Base-by-base conservation (phyloP, 331 rosid species). In the Erythrophleum ivorense region DNA sequence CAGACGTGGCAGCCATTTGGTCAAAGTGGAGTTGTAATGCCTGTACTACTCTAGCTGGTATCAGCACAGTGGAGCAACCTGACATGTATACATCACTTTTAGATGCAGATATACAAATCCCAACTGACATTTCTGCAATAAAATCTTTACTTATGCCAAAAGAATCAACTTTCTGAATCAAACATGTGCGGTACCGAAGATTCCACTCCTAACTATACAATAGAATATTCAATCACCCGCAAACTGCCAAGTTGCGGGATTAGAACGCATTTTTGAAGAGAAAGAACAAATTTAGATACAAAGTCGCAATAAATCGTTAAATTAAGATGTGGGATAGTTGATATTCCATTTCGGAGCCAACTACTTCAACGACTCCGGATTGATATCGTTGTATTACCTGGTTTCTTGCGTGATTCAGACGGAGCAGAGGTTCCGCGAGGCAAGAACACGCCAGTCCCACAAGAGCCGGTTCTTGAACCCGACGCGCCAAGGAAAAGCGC, bases 21-120 rank as follows among this genome's bases (percentile, higher is more conserved):
- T 90, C 92, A 76, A 90, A 90, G 81, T 91, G 98, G 53, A 66
- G 89, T 68, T 91, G 90, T 78, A 93, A 77, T 24, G 98, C 97
- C 73, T 90, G 94, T n/a, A 91, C 88, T 3, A 93, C 98, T 84
- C 93, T 93, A 0, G 94, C 97, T 4, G 98, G 97, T 80, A 93
- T 90, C 43, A 90, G 89, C 80, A 93, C 94, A 0, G 91, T 85
- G 12, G 97, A 75, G 78, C 94, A 82, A 57, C 89, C 89, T 77
- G 83, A 1, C 60, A 77, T 14, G 45, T 29, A 33, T 10, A 38
- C 75, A 36, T 79, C 74, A 75, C 36, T 2, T 52, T 73, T 33
- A 63, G 57, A 84, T 66, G 67, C 50, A 16, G 10, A 62, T 62
- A 31, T 62, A 9, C 41, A 33, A 13, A 62, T 9, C 43, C 15